These are phyloP conservation scores for Bisporella sp. DNA, from an alignment of 2,329 filamentous ascomycete genomes.

Conservation along the genomic window DNA sequence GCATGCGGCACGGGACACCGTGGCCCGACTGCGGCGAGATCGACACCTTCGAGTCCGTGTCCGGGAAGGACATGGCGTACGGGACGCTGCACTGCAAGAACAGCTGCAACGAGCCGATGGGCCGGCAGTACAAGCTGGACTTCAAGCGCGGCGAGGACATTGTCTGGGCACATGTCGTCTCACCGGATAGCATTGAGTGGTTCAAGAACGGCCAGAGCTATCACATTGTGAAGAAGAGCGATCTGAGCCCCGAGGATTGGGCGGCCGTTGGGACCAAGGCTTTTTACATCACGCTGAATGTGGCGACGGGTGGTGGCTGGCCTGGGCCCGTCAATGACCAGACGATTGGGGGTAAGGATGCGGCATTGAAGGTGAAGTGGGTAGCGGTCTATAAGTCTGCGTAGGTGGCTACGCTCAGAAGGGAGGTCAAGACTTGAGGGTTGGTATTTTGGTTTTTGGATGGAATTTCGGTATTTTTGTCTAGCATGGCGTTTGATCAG, in stretches of 20 bases:
- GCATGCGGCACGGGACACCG: slow-evolving; percentile 8
- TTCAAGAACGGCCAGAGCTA: slow-evolving; percentile 17
- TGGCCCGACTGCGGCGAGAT: slow-evolving; percentile 20
- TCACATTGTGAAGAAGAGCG: slow-evolving; percentile 5
- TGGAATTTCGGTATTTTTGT: too few species aligned
- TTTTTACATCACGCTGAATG: slow-evolving; percentile 18
- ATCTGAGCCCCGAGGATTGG: background rate
- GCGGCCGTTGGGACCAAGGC: background rate
- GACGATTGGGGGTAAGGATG: too few species aligned
- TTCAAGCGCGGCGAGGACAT: slow-evolving; percentile 13
- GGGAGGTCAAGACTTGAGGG: too few species aligned
- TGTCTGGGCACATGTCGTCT: slow-evolving; percentile 16
- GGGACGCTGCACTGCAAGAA: slow-evolving; percentile 16
- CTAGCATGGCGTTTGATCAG: too few species aligned
- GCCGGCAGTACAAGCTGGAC: slow-evolving; percentile 2
- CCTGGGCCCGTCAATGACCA: slow-evolving; percentile 23
- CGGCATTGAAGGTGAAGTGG: too few species aligned
- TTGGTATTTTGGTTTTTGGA: too few species aligned
- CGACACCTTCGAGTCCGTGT: slow-evolving; percentile 18
- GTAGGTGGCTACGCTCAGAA: too few species aligned
- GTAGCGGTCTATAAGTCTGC: too few species aligned
- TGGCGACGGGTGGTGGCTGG: slow-evolving; percentile 32
- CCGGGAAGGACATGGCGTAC: slow-evolving; percentile 9
- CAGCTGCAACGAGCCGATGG: slow-evolving; percentile 12
- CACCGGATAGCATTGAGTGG: slow-evolving; percentile 14